Conservation (phyloP, 192 early-diverging fungal genomes). For the Phycomyces blakesleeanus region DNA sequence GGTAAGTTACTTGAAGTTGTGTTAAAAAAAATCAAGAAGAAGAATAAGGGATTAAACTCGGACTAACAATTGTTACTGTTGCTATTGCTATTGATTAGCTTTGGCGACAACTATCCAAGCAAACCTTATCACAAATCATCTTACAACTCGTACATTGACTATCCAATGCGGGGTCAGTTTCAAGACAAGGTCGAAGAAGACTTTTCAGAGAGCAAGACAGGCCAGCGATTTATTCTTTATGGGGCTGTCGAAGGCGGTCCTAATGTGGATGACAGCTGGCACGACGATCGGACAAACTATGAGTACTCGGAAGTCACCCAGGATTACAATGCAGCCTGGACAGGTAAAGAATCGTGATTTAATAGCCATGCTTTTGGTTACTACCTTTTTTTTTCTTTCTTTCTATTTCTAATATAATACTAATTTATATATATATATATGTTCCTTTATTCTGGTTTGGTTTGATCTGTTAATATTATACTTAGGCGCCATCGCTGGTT, state of each 20-base stretch:
- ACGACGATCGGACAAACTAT: conserved; percentile 49
- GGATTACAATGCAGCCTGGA: conserved; percentile 39
- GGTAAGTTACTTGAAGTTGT: conserved; percentile 16
- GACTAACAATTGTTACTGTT: not conserved
- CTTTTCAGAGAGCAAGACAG: conserved; percentile 37
- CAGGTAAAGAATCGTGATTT: conserved; percentile 4
- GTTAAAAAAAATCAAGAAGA: too few species aligned
- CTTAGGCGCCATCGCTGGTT: conserved; percentile 26
- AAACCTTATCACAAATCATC: conserved; percentile 51
- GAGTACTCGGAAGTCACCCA: conserved; percentile 49
- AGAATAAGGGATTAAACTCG: too few species aligned
- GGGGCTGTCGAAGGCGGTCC: conserved; percentile 59
- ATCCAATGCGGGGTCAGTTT: conserved; percentile 44
- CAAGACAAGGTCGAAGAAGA: conserved; percentile 44
- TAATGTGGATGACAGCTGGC: conserved; percentile 46
- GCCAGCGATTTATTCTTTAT: conserved; percentile 49
- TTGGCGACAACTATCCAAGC: conserved; percentile 45
- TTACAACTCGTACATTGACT: conserved; percentile 54
- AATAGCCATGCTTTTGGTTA: not conserved
- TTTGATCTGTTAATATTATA: too few species aligned
- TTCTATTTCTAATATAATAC: too few species aligned
- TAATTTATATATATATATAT: too few species aligned
- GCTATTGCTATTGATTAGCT: too few species aligned
- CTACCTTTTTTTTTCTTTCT: too few species aligned
- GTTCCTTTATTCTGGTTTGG: too few species aligned